Base-by-base conservation (phyloP, 2,329 filamentous ascomycete genomes). In the Cyphellophora europaea region DNA sequence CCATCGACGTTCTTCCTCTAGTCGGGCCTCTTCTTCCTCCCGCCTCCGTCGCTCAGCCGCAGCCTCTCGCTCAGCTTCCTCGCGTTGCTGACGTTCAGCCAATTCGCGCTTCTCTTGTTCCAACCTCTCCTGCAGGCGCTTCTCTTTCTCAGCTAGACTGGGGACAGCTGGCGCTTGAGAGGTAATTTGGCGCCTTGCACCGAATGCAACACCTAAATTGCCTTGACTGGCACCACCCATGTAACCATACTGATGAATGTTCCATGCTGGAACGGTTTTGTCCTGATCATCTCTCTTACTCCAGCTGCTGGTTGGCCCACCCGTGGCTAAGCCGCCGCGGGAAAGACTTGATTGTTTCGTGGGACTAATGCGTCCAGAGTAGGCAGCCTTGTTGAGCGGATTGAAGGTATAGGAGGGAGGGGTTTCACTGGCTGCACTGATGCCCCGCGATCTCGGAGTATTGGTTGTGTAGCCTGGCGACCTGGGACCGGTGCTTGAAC, bases 211-310 rank as follows among this genome's bases (percentile, higher is more conserved):
- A 12, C 91, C 91, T 42, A 95, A 77, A 50, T 93, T 96, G 3
- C 86, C 89, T 57, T 98, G 91, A 52, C 85, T 95, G 16, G 91
- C 91, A 32, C 91, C 91, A 38, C 91, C 91, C 82, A 96, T 91
- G 60, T 95, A 98, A 5, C 91, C 88, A 55, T 98, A 98, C 56
- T 98, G 91, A 38, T 88, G 82, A 49, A 96, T 96, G 55, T 96
- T 98, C 91, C 91, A 98, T 2, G 91, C 91, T 0, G 91, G 91
- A 16, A 79, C 71, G 2, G 88, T 95, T 29, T 71, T 72, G 11
- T 74, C 75, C 57, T 95, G 83, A 48, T 95, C 85, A 36, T 74
- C 72, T 57, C 74, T 84, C 56, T 77, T 93, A 59, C 84, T 93
- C 91, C 91, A 96, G 59, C 78, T 93, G 54, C 83, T 94, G 42